Evolutionary conservation across 2,329 filamentous ascomycete species (phyloP), one percentile per base, ranked within the genome.

Genomic region (Cladophialophora bantiana): DNA sequence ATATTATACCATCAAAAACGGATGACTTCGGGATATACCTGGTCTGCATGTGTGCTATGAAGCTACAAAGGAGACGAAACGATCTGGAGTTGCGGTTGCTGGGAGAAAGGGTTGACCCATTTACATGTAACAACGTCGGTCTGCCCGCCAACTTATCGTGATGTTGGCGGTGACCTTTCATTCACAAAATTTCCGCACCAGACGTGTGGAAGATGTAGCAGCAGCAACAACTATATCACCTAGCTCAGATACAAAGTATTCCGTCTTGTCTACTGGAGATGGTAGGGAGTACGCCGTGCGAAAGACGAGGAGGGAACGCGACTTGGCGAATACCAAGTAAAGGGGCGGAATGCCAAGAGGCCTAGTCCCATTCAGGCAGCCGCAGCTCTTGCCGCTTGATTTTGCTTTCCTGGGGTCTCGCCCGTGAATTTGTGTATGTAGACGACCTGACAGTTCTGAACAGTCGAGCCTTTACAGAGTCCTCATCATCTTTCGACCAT

Each of bases 1-100:
- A 64, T 57, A 59, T 67, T 55, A 65, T 58, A 64, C 48, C 64
- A 62, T 53, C 50, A 62, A 69, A 68, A 67, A 45, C 15, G 62
- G 40, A 53, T n/a, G 38, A 42, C 38, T n/a, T 36, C 20, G 59
- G 65, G 32, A 40, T 53, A 61, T 54, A 61, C 59, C 59, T 50
- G 34, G 31, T 18, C 18, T 18, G 20, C 26, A 9, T 53, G 35
- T 40, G 45, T 42, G 48, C 48, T 42, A 40, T 53, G 53, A 61
- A 61, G 59, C 34, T 50, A 53, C 18, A n/a, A n/a, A 40, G 45
- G 48, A 38, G 48, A 61, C 18, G 59, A 61, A 40, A 50, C 34
- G 38, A 62, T 45, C n/a, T 48, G 60, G 60, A 56, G 60, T 62
- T 56, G 50, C 45, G 52, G 36, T 56, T 34, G 32, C 7, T 13